These are phyloP conservation scores for Lojkania enalia DNA, from an alignment of 2,329 filamentous ascomycete species.

Conservation along the genomic window DNA sequence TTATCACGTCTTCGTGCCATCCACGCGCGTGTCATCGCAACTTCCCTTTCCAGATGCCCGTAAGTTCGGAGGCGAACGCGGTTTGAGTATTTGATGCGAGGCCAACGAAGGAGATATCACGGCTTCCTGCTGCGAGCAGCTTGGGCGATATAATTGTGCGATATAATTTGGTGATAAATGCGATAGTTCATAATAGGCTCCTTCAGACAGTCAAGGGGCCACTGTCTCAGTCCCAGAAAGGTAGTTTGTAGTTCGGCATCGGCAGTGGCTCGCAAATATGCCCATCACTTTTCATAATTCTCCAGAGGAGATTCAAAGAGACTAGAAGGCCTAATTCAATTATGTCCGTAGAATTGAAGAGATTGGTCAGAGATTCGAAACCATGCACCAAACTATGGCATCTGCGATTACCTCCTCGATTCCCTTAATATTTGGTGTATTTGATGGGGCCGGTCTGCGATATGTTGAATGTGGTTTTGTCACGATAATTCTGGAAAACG, in stretches of 20 bases:
- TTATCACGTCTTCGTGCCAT: slow-evolving; percentile 74
- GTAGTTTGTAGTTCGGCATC: not conserved
- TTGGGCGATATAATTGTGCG: slow-evolving; percentile 6
- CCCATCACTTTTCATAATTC: slow-evolving; percentile 5
- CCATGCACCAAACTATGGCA: slow-evolving; percentile 11
- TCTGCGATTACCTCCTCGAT: slow-evolving; percentile 3
- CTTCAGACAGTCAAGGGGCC: not conserved
- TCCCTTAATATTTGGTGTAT: no score
- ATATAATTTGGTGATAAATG: slow-evolving; percentile 11
- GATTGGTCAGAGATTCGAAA: slow-evolving; percentile 2
- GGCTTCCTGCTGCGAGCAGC: slow-evolving; percentile 1
- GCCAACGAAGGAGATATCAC: slow-evolving; percentile 10
- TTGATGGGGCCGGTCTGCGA: no score
- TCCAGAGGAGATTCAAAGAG: not conserved
- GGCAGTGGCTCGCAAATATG: slow-evolving; percentile 2
- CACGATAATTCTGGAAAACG: not conserved
- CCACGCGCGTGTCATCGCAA: slow-evolving; percentile 77
- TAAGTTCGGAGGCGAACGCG: slow-evolving; percentile 8
- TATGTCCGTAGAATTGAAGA: slow-evolving; percentile 5
- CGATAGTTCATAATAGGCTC: slow-evolving; percentile 8
- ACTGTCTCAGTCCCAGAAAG: slow-evolving; percentile 5
- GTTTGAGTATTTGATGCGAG: slow-evolving; percentile 6
- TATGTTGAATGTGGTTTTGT: not conserved
- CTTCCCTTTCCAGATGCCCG: slow-evolving; percentile 45
- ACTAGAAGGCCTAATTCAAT: slow-evolving; percentile 5